Evolutionary conservation across 331 rosid species (phyloP).

Genomic region (Arachis monticola): DNA sequence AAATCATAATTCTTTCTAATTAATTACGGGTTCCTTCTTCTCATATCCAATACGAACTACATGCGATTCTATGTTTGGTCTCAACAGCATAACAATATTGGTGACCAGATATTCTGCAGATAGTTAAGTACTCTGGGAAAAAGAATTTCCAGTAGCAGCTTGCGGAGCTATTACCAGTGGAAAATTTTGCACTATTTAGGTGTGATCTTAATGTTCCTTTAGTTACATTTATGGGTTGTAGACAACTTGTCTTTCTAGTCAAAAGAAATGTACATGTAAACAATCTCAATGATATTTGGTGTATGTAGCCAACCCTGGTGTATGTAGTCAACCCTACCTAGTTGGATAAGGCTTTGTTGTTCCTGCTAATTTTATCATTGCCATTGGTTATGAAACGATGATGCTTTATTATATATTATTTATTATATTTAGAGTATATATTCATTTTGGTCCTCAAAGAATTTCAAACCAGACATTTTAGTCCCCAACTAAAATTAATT

Average conservation of each 20-base stretch:
- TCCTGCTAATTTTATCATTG: not conserved
- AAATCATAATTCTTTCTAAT: slow-evolving; percentile 24
- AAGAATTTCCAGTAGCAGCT: slow-evolving; percentile 43
- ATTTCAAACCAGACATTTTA: no score
- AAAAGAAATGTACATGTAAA: no score
- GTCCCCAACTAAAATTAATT: no score
- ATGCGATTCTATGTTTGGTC: slow-evolving; percentile 53
- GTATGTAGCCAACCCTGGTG: no score
- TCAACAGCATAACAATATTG: slow-evolving; percentile 51
- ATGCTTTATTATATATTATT: not conserved
- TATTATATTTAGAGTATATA: no score
- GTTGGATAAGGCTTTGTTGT: not conserved
- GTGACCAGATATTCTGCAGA: slow-evolving; percentile 48
- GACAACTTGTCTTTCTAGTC: not conserved
- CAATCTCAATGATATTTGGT: no score
- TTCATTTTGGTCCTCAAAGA: no score
- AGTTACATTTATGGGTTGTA: slow-evolving; percentile 4
- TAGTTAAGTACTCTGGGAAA: slow-evolving; percentile 59
- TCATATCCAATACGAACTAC: slow-evolving; percentile 55
- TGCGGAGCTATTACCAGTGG: slow-evolving; percentile 41
- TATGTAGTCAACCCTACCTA: no score
- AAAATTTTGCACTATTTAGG: slow-evolving; percentile 66
- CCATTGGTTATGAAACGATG: not conserved
- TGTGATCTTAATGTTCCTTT: slow-evolving; percentile 37
- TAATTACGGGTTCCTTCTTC: slow-evolving; percentile 20